Evolutionary conservation across 805 yeast species (phyloP).

Genomic region (Metschnikowia proteae): DNA sequence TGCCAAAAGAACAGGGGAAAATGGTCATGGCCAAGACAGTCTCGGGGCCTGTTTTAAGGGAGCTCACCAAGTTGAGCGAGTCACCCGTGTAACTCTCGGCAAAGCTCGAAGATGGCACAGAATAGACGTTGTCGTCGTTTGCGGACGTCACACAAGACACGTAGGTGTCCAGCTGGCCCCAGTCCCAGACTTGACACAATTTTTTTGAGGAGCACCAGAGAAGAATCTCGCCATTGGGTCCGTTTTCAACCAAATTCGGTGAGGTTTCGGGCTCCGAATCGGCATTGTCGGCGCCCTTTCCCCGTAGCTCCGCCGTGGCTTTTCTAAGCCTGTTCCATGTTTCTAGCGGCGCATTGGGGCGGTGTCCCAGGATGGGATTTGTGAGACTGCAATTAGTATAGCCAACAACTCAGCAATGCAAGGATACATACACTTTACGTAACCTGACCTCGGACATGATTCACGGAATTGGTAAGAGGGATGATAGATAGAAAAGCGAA

Average conservation of each 20-base stretch:
- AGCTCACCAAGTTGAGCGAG: conserved; percentile 9
- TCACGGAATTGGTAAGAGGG: too few species aligned
- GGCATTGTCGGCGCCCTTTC: background rate
- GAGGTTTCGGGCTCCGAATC: background rate
- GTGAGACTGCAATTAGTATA: conserved; percentile 24
- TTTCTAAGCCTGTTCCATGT: conserved; percentile 41
- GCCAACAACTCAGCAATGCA: too few species aligned
- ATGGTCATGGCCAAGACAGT: conserved; percentile 13
- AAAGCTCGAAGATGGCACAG: background rate
- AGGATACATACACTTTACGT: background rate
- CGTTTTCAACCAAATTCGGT: conserved; percentile 22
- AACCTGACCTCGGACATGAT: background rate
- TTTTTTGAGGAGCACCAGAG: conserved; percentile 20
- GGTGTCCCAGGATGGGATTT: conserved; percentile 33
- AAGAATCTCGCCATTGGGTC: conserved; percentile 32
- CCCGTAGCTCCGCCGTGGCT: conserved; percentile 16
- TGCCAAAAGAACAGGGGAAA: conserved; percentile 5
- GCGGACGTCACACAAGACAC: background rate
- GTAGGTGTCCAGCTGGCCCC: conserved; percentile 15
- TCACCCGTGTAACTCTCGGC: conserved; percentile 9
- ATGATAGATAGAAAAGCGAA: too few species aligned
- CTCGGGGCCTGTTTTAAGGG: conserved; percentile 5
- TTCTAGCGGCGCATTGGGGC: conserved; percentile 39
- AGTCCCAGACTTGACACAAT: conserved; percentile 34
- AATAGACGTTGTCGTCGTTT: background rate